Evolutionary conservation across 805 yeast genomes (phyloP), one percentile per base, ranked within the genome.

Genomic region (Metschnikowia lochheadii): DNA sequence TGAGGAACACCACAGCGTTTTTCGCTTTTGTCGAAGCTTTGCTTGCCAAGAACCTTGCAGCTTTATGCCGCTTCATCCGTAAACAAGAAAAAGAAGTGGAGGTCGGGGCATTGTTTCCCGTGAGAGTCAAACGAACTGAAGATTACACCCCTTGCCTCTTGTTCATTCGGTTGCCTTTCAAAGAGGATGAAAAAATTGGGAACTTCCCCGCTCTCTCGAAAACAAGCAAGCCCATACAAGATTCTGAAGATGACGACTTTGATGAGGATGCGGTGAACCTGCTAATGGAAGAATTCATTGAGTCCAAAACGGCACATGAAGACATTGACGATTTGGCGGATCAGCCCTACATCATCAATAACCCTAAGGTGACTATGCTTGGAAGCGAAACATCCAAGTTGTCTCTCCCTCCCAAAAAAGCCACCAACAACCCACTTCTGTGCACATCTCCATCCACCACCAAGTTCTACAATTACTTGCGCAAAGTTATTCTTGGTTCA

Each of bases 111-210:
- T 66, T 85, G 55, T 66, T 75, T 13, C 95, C 94, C 0, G 62
- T 53, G 20, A 49, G 45, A 35, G 43, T 56, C 36, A 46, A 44
- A 35, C 37, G 44, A 6, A 42, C 59, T 4, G 45, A 40, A 1
- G 46, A 48, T 5, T 53, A 42, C 49, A 53, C 62, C 17, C 70
- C 78, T 51, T 74, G 76, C 0, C 73, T 88, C 48, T 66, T 78
- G 0, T 62, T 83, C 55, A 75, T 76, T 11, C 69, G 83, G 42
- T 62, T 89, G 11, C 94, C 96, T 1, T 87, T 79, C 64, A 77
- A 78, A 40, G 96, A 88, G 55, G 96, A 90, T 63, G 85, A 82
- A 54, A 79, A 80, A 56, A 71, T 82, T 14, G 81, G 90, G 2
- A 73, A 72, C 21, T 79, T 85, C 56, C 72, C 74, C 0, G 34